phyloP scores from a whole-genome alignment of 768 basidiomycete genomes.

The Tulasnella sp. region DNA sequence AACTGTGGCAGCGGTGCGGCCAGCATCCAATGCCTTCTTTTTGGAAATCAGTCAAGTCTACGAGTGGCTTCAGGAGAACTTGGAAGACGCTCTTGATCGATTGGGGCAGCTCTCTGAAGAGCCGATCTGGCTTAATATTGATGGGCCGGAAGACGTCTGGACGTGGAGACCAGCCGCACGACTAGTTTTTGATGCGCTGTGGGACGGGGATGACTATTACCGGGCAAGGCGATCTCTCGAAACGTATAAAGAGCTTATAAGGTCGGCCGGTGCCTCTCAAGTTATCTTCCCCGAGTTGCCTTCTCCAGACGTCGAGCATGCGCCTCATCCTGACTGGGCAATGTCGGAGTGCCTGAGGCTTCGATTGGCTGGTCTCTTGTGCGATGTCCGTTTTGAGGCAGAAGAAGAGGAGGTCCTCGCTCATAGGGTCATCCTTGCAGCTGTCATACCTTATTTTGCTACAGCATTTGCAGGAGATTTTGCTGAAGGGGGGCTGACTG shows the following conservation, averaged over 20 bases:
- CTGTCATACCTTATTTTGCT: slow-evolving; percentile 1
- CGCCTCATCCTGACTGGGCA: background rate
- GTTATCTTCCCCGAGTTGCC: background rate
- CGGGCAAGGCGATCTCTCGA: background rate
- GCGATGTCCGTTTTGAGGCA: background rate
- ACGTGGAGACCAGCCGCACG: background rate
- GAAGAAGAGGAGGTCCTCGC: background rate
- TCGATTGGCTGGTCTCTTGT: background rate
- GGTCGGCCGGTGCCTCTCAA: background rate
- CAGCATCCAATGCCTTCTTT: background rate
- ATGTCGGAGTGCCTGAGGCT: background rate
- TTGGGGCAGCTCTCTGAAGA: background rate
- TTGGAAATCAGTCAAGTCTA: background rate
- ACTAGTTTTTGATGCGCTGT: background rate
- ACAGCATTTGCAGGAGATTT: background rate
- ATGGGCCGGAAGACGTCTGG: background rate
- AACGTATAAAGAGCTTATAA: background rate
- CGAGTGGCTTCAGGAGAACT: background rate
- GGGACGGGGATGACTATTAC: background rate
- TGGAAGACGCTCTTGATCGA: background rate
- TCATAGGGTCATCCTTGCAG: background rate
- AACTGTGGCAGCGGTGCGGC: background rate
- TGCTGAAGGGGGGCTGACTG: background rate
- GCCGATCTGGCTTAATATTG: background rate
- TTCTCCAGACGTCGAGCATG: background rate